phyloP scores from a whole-genome alignment of 768 basidiomycete genomes.

The Pulveroboletus ravenelii region DNA sequence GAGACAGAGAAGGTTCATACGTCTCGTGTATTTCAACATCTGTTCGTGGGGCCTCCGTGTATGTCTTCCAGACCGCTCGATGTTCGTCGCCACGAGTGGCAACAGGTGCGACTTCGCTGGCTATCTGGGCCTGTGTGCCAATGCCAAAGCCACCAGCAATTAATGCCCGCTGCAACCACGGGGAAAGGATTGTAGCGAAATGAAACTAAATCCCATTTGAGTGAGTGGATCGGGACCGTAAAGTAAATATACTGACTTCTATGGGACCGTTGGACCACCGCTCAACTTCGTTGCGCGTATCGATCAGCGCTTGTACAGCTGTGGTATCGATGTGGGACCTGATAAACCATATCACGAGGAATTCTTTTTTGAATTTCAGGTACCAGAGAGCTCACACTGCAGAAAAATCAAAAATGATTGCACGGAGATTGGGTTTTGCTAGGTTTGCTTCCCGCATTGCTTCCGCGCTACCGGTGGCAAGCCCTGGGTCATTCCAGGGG shows the following conservation, averaged over 20 bases:
- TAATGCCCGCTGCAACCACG: conserved; percentile 89
- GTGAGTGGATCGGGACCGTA: neutral
- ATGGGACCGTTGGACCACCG: conserved; percentile 75
- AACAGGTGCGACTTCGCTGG: conserved; percentile 70
- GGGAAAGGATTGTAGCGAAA: conserved; percentile 86
- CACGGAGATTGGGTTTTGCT: conserved; percentile 64
- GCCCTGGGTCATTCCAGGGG: conserved; percentile 93
- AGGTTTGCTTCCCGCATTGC: conserved; percentile 49
- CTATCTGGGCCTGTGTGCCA: conserved; percentile 42
- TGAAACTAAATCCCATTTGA: conserved; percentile 62
- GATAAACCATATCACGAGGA: conserved; percentile 5
- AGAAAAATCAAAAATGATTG: conserved; percentile 90
- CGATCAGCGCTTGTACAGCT: conserved; percentile 84
- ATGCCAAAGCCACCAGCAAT: conserved; percentile 88
- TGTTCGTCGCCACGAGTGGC: conserved; percentile 56
- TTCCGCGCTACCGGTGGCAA: conserved; percentile 41
- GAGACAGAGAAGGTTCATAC: conserved; percentile 5
- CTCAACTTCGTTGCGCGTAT: conserved; percentile 84
- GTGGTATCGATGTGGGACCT: conserved; percentile 91
- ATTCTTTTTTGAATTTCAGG: neutral
- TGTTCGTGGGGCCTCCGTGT: neutral
- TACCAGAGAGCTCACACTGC: conserved; percentile 47
- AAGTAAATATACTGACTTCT: conserved; percentile 43
- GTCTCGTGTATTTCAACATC: conserved; percentile 35
- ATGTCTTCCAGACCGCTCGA: conserved; percentile 21